A percentile compares a stretch with the other conserved stretches of the same genome.
Evolutionary conservation across 2,329 filamentous ascomycete genomes (phyloP).

Genomic region (Colletotrichum paranaense): DNA sequence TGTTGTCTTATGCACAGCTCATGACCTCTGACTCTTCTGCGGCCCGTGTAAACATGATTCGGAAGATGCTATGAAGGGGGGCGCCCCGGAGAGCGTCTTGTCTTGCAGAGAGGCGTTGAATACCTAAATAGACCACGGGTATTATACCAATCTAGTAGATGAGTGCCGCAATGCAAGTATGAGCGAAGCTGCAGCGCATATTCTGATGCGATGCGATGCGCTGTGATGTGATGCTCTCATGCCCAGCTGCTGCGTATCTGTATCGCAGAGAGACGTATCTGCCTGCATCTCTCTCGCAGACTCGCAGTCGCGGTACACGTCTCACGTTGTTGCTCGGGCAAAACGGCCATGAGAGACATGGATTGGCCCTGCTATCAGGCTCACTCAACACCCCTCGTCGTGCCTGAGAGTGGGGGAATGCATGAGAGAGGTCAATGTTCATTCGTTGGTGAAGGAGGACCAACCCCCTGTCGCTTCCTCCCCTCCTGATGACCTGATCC

Average conservation of each 20-base stretch:
- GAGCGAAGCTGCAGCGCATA: neutral
- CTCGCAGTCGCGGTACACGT: neutral
- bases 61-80: neutral
- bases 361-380: neutral
- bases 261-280: too few relatives aligned
- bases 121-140: neutral
- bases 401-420: neutral
- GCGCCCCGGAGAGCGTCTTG: neutral
- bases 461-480: neutral
- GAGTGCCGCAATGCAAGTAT: neutral
- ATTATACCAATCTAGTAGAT: neutral
- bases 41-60: neutral
- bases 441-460: neutral
- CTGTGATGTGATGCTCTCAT: neutral
- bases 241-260: neutral
- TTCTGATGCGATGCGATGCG: neutral
- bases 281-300: neutral
- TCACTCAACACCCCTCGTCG: neutral
- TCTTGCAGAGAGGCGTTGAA: neutral
- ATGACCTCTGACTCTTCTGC: neutral
- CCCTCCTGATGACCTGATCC: slow-evolving; percentile 9
- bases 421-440: neutral
- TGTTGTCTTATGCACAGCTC: neutral
- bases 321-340: neutral
- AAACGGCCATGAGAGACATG: neutral